Percentiles rank a stretch among this genome's conserved stretches.
Evolutionary conservation across 495 filamentous ascomycete genomes (phyloP).

Genomic region (Aspergillus steynii): DNA sequence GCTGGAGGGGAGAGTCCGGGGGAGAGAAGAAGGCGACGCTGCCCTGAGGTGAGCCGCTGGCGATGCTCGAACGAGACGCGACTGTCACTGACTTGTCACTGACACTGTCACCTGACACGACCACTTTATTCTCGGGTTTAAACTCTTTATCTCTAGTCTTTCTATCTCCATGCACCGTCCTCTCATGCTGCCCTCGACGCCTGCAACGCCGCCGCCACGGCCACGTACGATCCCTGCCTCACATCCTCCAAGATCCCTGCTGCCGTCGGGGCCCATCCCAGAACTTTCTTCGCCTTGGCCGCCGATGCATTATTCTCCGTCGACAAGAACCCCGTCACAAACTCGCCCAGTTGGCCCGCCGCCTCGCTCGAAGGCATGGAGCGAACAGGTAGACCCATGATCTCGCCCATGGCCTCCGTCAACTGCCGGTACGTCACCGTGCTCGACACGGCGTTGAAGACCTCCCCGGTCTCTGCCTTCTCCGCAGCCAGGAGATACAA

Average conservation of each 20-base stretch:
- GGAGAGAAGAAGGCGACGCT: background rate
- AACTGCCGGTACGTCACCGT: slow-evolving; percentile 29
- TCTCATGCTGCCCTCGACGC: too few species aligned
- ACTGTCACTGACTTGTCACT: too few species aligned
- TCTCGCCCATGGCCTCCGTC: slow-evolving; percentile 9
- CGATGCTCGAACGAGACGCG: too few species aligned
- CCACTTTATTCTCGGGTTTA: background rate
- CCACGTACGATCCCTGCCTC: background rate
- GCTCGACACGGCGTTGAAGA: slow-evolving; percentile 32
- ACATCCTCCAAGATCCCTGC: slow-evolving; percentile 2
- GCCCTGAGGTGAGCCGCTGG: too few species aligned
- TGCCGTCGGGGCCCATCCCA: slow-evolving; percentile 36
- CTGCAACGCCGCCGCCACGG: too few species aligned
- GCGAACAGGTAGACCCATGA: background rate
- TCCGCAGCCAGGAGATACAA: slow-evolving; percentile 38
- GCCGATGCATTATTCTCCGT: slow-evolving; percentile 27
- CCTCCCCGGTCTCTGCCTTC: slow-evolving; percentile 25
- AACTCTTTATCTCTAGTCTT: too few species aligned
- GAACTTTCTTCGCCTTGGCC: slow-evolving; percentile 32
- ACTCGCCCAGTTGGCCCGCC: background rate
- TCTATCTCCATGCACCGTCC: too few species aligned
- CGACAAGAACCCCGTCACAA: slow-evolving; percentile 24
- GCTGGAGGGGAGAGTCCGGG: background rate
- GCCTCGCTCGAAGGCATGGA: background rate
- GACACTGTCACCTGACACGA: background rate